phyloP scores from a whole-genome alignment of 176 grass and related monocot species.

The Cenchrus purpureus region DNA sequence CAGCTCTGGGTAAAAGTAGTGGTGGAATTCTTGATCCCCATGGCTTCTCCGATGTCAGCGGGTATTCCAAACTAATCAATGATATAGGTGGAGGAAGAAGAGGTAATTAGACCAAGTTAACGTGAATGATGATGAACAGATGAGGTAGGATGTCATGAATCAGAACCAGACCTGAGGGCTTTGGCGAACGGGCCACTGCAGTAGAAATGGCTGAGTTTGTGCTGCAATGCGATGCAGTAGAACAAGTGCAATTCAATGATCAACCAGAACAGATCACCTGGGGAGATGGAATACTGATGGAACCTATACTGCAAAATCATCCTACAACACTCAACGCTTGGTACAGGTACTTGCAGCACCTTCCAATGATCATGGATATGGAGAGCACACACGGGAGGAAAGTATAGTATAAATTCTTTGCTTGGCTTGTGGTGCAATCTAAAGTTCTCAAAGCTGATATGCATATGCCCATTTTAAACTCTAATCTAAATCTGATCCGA shows the following conservation, averaged over 20 bases:
- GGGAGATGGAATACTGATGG: not conserved
- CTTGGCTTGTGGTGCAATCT: not conserved
- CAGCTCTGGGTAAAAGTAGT: not conserved
- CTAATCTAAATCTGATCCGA: not conserved
- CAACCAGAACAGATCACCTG: not conserved
- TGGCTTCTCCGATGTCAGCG: too few species aligned
- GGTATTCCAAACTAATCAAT: not conserved
- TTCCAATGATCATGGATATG: too few species aligned
- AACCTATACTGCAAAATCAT: not conserved
- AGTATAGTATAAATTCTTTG: not conserved
- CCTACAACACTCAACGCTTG: too few species aligned
- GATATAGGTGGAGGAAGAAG: not conserved
- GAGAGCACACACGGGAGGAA: too few species aligned
- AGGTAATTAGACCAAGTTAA: not conserved
- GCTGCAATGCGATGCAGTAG: too few species aligned
- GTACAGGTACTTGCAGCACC: too few species aligned
- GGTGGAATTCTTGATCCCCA: conserved; percentile 21
- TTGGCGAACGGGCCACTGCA: not conserved
- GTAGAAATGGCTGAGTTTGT: too few species aligned
- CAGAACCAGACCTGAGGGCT: not conserved
- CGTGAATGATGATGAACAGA: not conserved
- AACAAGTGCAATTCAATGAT: not conserved
- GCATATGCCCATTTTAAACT: not conserved
- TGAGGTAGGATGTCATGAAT: too few species aligned
- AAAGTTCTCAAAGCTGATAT: not conserved